Base-by-base conservation (phyloP, 306 rosid genomes). In the Trifolium pratense region DNA sequence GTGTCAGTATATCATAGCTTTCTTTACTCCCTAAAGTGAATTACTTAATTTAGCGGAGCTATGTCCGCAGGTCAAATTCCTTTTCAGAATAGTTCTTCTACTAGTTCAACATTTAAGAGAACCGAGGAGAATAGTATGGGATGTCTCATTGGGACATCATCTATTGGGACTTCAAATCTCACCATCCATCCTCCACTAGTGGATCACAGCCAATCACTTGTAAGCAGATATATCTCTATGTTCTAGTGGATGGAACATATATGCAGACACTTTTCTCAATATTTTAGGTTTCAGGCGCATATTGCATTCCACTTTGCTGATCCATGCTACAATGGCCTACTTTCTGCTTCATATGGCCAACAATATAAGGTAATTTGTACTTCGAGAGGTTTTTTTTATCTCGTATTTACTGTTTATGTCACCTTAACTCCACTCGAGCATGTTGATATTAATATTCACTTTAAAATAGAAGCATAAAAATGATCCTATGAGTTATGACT, bases 281-380 rank as follows among this genome's bases (percentile, higher is more conserved):
- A 66, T 69, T 65, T 75, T 68, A 18, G 32, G 60, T 80, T 85
- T 75, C 86, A 89, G 95, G 87, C 81, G 83, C 85, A 73, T 61
- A 29, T 78, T 73, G 83, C 90, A 15, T 76, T 80, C 78, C 82
- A 73, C 60, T 70, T 65, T 72, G 79, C 83, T 18, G 83, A 85
- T 7, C 90, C 86, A 63, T 77, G 73, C 78, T 83, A 75, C 43
- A 80, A 74, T 32, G 64, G 80, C 34, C 73, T 84, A 65, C 48
- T 84, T 36, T 77, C 83, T 82, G 76, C 86, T 80, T 70, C 82
- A 18, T 88, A 71, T 82, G 88, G 71, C 56, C 84, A 79, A 65
- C 84, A 80, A 31, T 65, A 80, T 45, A 79, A 70, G 75, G 92
- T 89, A 73, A 75, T 23, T 14, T 58, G 46, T 23, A 20, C 11